Conservation (phyloP, 768 basidiomycete genomes). For the Boletus vinaceobasis region DNA sequence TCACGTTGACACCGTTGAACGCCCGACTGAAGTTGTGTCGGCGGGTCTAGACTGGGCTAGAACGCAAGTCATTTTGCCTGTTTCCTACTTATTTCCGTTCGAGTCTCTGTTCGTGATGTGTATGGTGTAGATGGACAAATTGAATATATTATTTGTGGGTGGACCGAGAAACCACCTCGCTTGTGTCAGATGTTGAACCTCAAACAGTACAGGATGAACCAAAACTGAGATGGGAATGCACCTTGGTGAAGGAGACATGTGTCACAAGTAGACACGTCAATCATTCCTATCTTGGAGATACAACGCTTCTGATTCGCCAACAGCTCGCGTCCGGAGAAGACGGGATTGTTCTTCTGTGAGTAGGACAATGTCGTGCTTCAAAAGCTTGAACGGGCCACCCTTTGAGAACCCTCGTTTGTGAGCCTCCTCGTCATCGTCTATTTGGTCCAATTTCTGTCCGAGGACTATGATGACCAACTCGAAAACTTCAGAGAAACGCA, state of each 20-base stretch:
- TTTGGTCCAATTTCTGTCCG: conserved; percentile 46
- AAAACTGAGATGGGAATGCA: not conserved
- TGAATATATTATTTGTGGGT: not conserved
- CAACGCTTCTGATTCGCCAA: conserved; percentile 9
- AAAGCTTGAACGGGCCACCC: conserved; percentile 45
- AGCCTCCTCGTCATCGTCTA: conserved; percentile 53
- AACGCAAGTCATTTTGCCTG: not conserved
- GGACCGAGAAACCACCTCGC: not conserved
- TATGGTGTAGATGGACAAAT: not conserved
- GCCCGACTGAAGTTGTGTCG: conserved; percentile 22
- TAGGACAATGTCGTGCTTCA: conserved; percentile 46
- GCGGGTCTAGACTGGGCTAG: conserved; percentile 1
- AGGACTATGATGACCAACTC: not conserved
- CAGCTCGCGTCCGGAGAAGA: conserved; percentile 20
- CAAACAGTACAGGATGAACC: not conserved
- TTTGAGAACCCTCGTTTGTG: conserved; percentile 48
- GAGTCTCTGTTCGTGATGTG: not conserved
- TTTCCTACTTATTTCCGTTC: not conserved
- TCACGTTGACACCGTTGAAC: conserved; percentile 36
- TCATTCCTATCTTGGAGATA: conserved; percentile 1
- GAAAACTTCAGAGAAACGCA: not conserved
- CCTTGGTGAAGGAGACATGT: not conserved
- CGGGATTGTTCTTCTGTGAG: conserved; percentile 41
- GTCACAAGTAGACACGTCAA: not conserved
- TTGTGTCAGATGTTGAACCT: not conserved